Evolutionary conservation across 768 basidiomycete species (phyloP), one percentile per base, ranked within the genome.

Genomic region (Phlegmacium glaucopus): DNA sequence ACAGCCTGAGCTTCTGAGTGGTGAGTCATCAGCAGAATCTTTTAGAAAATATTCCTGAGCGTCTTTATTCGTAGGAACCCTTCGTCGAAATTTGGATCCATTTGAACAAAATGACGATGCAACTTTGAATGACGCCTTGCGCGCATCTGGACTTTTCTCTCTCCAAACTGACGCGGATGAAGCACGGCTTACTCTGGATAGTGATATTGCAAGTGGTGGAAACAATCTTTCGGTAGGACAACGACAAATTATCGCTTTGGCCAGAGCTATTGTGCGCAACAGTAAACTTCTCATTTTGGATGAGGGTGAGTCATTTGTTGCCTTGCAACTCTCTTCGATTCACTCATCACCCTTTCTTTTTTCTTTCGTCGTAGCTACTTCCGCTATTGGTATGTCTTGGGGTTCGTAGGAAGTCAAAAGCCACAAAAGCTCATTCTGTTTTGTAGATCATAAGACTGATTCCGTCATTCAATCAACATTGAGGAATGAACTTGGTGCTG

Each of bases 141-240:
- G 65, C n/a, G 63, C 76, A 22, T 61, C 69, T 18, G 71, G 71
- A 9, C 52, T 72, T 4, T 66, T 64, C 39, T 58, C 75, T 9
- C 51, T 70, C 26, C 62, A 72, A 55, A 56, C 48, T 34, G 65
- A 67, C 57, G 65, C 76, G 66, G 46, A 76, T 69, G 59, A 79
- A 76, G 46, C 77, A 67, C 38, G 70, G 70, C 63, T 76, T 34
- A 70, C 67, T 9, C 61, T 80, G 15, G 75, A 79, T 36, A 74
- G 64, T 16, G 47, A 56, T 9, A 65, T 79, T 32, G 55, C 69
- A 30, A 68, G 66, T 3, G 84, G 84, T 5, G 87, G 87, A 7
- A 63, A 72, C 16, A 89, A 89, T 60, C 78, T 89, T 54, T 85
- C 83, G 2, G 80, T 85, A 32, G 87, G 87, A 15, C 86, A 89